phyloP scores from a whole-genome alignment of 2,329 filamentous ascomycete species.

The Paecilomyces niveus region DNA sequence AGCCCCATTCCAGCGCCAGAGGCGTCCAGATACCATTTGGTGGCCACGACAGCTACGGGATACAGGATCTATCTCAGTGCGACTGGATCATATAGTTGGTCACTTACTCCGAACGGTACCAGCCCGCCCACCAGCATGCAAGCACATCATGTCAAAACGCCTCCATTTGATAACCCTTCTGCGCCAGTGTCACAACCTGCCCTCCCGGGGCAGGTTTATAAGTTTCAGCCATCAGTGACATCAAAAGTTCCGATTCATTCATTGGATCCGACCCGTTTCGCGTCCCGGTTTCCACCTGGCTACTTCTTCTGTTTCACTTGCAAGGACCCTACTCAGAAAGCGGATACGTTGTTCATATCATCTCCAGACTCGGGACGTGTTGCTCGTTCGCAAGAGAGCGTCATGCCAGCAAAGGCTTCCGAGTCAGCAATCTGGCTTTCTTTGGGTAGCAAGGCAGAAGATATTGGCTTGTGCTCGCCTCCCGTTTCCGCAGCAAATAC shows the following conservation, averaged over 20 bases:
- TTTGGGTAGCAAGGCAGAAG: slow-evolving; percentile 66
- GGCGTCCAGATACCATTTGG: slow-evolving; percentile 75
- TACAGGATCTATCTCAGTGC: slow-evolving; percentile 89
- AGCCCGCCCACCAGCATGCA: slow-evolving; percentile 90
- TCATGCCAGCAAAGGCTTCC: slow-evolving; percentile 54
- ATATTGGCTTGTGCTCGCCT: slow-evolving; percentile 67
- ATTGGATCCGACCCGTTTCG: slow-evolving; percentile 33
- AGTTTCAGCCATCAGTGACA: slow-evolving; percentile 34
- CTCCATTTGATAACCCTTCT: slow-evolving; percentile 48
- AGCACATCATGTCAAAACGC: slow-evolving; percentile 93
- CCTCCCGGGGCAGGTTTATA: slow-evolving; percentile 17
- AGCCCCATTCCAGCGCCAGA: slow-evolving; percentile 79
- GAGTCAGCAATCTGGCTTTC: slow-evolving; percentile 78
- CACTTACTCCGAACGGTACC: slow-evolving; percentile 50
- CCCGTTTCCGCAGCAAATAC: slow-evolving; percentile 62
- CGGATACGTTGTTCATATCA: slow-evolving; percentile 71
- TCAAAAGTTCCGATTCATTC: slow-evolving; percentile 43
- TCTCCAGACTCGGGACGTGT: slow-evolving; percentile 86
- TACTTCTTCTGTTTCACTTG: slow-evolving; percentile 82
- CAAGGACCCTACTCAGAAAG: slow-evolving; percentile 51
- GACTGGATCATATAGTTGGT: slow-evolving; percentile 59
- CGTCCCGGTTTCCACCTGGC: slow-evolving; percentile 66
- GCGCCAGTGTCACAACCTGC: slow-evolving; percentile 17
- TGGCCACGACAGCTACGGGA: slow-evolving; percentile 84
- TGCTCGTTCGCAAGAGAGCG: slow-evolving; percentile 47